Evolutionary conservation across 306 rosid species (phyloP).

Genomic region (Hippophae tibetana): DNA sequence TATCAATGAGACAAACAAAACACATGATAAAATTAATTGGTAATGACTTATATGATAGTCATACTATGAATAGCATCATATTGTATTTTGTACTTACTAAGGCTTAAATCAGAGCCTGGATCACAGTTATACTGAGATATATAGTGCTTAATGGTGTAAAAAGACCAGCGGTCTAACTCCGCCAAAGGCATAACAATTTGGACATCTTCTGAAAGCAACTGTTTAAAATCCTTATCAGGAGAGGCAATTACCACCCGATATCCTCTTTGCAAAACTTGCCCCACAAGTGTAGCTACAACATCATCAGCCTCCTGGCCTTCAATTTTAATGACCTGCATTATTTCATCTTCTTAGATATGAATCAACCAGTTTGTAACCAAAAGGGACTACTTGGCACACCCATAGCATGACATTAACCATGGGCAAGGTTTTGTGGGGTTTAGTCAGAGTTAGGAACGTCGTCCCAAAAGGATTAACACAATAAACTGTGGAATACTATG

Average conservation of each 20-base stretch:
- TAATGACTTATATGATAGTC: too few relatives aligned
- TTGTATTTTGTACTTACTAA: constrained; percentile 48
- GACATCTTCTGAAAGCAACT: constrained; percentile 83
- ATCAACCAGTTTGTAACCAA: background rate
- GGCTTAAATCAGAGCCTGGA: constrained; percentile 78
- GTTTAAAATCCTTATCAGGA: constrained; percentile 97
- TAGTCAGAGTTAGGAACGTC: too few relatives aligned
- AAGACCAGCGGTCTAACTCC: constrained; percentile 80
- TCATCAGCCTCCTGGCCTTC: constrained; percentile 92
- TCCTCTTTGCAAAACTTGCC: constrained; percentile 54
- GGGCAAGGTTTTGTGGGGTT: too few relatives aligned
- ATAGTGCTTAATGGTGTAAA: constrained; percentile 76
- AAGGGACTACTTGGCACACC: background rate
- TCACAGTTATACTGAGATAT: constrained; percentile 71
- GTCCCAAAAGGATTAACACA: too few relatives aligned
- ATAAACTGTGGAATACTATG: too few relatives aligned
- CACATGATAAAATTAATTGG: too few relatives aligned
- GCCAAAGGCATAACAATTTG: constrained; percentile 83
- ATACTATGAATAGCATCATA: background rate
- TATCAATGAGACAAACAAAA: background rate
- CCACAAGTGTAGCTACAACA: constrained; percentile 80
- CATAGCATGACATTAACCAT: background rate
- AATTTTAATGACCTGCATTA: constrained; percentile 46
- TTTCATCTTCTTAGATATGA: constrained; percentile 14
- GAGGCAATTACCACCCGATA: constrained; percentile 69